A percentile compares a stretch with the other conserved stretches of the same genome.
Evolutionary conservation across 1,284 basidiomycete species (phyloP).

Genomic region (Athelia sp.): DNA sequence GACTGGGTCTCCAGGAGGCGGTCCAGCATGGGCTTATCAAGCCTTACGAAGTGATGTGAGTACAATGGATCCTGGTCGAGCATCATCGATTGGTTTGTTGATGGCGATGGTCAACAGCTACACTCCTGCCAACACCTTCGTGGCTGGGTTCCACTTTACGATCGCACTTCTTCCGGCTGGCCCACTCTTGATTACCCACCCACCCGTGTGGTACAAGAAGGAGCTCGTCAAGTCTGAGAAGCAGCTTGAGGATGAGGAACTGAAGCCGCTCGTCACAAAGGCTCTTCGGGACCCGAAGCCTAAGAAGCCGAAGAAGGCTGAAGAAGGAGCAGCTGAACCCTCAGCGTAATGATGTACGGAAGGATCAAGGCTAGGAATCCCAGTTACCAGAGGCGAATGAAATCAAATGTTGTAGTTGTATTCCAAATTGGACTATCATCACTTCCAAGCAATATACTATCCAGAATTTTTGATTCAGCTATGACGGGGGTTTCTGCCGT

Average conservation of each 20-base stretch:
- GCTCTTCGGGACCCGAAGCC: constrained; percentile 89
- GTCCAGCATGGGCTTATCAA: constrained; percentile 89
- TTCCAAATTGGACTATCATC: background rate
- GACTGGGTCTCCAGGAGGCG: constrained; percentile 95
- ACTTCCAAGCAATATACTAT: too few relatives aligned
- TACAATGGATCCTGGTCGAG: constrained; percentile 12
- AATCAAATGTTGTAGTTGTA: background rate
- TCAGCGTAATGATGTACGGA: constrained; percentile 16
- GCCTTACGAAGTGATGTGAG: constrained; percentile 86
- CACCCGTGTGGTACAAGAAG: constrained; percentile 89
- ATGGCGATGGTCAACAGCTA: constrained; percentile 40
- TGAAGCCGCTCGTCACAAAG: constrained; percentile 75
- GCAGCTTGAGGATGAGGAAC: constrained; percentile 81
- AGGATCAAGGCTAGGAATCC: too few relatives aligned
- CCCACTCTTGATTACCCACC: constrained; percentile 80
- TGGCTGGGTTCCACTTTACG: constrained; percentile 95
- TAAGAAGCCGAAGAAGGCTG: constrained; percentile 79
- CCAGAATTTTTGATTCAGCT: background rate
- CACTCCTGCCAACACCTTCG: constrained; percentile 75
- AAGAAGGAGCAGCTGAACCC: constrained; percentile 20
- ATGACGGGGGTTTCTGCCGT: constrained; percentile 4
- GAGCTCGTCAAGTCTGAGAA: constrained; percentile 88
- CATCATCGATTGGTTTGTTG: background rate
- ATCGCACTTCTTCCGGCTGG: constrained; percentile 85
- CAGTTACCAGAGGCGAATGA: background rate